Evolutionary conservation across 306 rosid species (phyloP).

Genomic region (Pyrus betulifolia): DNA sequence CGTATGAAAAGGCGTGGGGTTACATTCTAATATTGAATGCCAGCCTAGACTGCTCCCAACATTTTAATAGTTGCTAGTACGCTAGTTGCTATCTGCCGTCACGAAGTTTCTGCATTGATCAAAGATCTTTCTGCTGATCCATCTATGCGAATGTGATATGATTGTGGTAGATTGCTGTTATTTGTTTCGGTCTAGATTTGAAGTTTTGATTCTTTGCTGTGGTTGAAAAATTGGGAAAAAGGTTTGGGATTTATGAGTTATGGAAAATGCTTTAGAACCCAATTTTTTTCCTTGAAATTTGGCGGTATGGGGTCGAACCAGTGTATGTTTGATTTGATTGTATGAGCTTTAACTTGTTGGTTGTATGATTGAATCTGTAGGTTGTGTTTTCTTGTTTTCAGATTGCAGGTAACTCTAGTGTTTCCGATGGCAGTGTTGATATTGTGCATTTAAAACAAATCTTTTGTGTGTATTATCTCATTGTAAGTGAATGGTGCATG

Average conservation of each 20-base stretch:
- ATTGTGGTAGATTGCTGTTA: not conserved
- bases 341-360: not conserved
- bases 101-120: slow-evolving; percentile 53
- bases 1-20: slow-evolving; percentile 87
- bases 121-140: slow-evolving; percentile 63
- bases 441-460: not conserved
- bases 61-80: not conserved
- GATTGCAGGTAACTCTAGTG: not conserved
- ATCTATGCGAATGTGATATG: not conserved
- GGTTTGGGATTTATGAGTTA: not conserved
- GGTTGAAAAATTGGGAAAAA: not conserved
- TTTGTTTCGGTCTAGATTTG: not conserved
- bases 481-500: not conserved
- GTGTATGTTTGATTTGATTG: not conserved
- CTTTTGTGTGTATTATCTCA: too few species aligned
- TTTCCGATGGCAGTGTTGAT: not conserved
- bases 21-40: slow-evolving; percentile 84
- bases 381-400: not conserved
- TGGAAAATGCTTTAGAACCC: not conserved
- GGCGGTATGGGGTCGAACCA: not conserved
- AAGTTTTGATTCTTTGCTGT: not conserved
- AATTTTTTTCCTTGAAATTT: not conserved
- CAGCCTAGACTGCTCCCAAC: slow-evolving; percentile 74
- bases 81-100: slow-evolving; percentile 8
- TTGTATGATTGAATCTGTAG: not conserved